phyloP scores from a whole-genome alignment of 306 rosid species.

The Fragaria vesca region DNA sequence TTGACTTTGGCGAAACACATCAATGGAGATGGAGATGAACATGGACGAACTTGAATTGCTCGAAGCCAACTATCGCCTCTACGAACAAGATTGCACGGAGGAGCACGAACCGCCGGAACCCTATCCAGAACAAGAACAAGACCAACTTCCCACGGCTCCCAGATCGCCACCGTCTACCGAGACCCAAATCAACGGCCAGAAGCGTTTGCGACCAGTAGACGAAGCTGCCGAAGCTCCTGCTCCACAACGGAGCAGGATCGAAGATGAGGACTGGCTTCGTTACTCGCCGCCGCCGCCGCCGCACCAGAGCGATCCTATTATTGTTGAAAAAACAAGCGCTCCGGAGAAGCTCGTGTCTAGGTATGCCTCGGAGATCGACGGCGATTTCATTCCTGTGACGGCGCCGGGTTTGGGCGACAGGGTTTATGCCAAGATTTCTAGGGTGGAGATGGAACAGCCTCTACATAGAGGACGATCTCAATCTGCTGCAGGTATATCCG shows the following conservation, averaged over 20 bases:
- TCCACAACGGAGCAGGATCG: slow-evolving; percentile 45
- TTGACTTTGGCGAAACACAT: not conserved
- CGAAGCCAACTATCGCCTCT: slow-evolving; percentile 49
- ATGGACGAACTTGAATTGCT: slow-evolving; percentile 85
- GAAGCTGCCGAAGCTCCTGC: slow-evolving; percentile 24
- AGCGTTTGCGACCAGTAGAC: slow-evolving; percentile 48
- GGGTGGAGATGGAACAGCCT: slow-evolving; percentile 44
- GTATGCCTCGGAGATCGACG: slow-evolving; percentile 76
- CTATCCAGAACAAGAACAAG: slow-evolving; percentile 33
- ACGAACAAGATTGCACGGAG: slow-evolving; percentile 44
- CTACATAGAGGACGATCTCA: slow-evolving; percentile 35
- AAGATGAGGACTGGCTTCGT: slow-evolving; percentile 63
- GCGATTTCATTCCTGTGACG: slow-evolving; percentile 76
- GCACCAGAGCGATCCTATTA: slow-evolving; percentile 10
- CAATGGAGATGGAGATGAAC: slow-evolving; percentile 37
- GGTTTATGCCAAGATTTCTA: slow-evolving; percentile 67
- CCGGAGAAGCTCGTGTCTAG: slow-evolving; percentile 62
- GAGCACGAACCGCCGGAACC: slow-evolving; percentile 46
- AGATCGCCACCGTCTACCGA: slow-evolving; percentile 19
- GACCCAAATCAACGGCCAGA: slow-evolving; percentile 36
- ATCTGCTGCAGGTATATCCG: slow-evolving; percentile 52
- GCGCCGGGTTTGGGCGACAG: slow-evolving; percentile 80
- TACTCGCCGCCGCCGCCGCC: slow-evolving; percentile 45
- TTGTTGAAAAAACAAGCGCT: slow-evolving; percentile 26
- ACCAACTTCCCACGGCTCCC: slow-evolving; percentile 5